Evolutionary conservation across 345 rosid genomes (phyloP), one percentile per base, ranked within the genome.

Genomic region (Salix dunnii): DNA sequence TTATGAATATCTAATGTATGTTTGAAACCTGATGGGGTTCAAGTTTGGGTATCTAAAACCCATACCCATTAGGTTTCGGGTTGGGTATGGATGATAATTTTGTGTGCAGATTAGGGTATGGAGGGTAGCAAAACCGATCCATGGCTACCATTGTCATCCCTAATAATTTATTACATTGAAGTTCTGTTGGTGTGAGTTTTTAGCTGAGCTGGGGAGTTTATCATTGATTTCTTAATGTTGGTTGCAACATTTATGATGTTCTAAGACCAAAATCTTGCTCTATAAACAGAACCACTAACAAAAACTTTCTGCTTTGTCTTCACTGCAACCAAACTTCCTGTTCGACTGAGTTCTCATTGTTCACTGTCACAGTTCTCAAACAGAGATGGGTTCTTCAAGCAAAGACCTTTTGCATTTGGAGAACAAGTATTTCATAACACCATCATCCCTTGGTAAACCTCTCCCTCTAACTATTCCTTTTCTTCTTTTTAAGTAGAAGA

Each of bases 331-430:
- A 9, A n/a, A n/a, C 61, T 33, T 33, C 18, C 38, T 10, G 6
- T 17, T 65, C n/a, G 25, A 55, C 61, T 8, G 7, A 30, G 40
- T n/a, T 65, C 12, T 17, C 3, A 2, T 65, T 65, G 21, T 7
- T 65, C 23, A 21, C 43, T 65, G 68, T 65, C n/a, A 30, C 35
- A 28, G 68, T 7, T 65, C 13, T 28, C 6, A 65, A 16, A n/a
- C 13, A 61, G 55, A 73, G 73, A 84, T 88, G 88, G 81, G 77
- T 25, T 38, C 66, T 36, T 63, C 84, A 33, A 86, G 86, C 80
- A 82, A 86, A 80, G 88, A 86, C 53, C 89, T 86, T 46, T 73
- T 85, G 61, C 83, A 68, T 16, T 77, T 85, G 36, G 91, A 88
- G 85, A 78, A 78, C 80, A 77, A 72, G 31, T 66, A 68, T 65